Evolutionary conservation across 495 filamentous ascomycete genomes (phyloP).

Genomic region (Massariosphaeria phaeospora): DNA sequence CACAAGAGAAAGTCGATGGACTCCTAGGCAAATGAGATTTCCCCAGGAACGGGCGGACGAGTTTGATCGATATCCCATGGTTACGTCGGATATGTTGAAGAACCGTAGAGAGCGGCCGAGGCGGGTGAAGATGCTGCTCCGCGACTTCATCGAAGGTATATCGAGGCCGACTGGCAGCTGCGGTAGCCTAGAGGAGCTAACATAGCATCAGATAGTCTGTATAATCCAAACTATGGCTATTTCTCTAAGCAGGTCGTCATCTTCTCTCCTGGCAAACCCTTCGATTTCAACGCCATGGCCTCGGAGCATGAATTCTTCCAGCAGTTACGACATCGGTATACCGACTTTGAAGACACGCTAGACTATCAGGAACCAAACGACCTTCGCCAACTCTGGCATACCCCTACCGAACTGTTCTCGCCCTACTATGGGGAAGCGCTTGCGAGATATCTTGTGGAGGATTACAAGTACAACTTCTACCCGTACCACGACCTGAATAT

Average conservation of each 20-base stretch:
- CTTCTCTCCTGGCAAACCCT: constrained; percentile 88
- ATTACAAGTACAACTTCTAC: constrained; percentile 90
- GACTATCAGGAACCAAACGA: constrained; percentile 65
- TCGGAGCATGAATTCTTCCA: constrained; percentile 80
- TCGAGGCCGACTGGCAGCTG: constrained; percentile 5
- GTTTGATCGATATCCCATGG: constrained; percentile 70
- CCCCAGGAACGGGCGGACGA: constrained; percentile 72
- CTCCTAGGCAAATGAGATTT: constrained; percentile 67
- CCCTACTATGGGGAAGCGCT: constrained; percentile 97
- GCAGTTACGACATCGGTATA: constrained; percentile 72
- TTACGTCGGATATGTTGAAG: constrained; percentile 74
- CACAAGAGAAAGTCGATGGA: constrained; percentile 60
- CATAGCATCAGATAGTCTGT: constrained; percentile 69
- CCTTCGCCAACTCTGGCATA: constrained; percentile 94
- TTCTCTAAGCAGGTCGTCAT: constrained; percentile 97
- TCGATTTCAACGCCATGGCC: constrained; percentile 73
- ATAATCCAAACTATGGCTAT: constrained; percentile 96
- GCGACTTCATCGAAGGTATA: constrained; percentile 95
- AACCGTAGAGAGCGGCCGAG: constrained; percentile 67
- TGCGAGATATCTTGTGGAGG: constrained; percentile 84
- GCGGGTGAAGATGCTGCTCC: constrained; percentile 90
- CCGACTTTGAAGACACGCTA: constrained; percentile 80
- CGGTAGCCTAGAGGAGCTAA: background rate
- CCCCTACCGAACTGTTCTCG: constrained; percentile 92
- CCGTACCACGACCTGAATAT: constrained; percentile 97